Conservation (phyloP, 306 rosid species). For the Medicago ruthenica region DNA sequence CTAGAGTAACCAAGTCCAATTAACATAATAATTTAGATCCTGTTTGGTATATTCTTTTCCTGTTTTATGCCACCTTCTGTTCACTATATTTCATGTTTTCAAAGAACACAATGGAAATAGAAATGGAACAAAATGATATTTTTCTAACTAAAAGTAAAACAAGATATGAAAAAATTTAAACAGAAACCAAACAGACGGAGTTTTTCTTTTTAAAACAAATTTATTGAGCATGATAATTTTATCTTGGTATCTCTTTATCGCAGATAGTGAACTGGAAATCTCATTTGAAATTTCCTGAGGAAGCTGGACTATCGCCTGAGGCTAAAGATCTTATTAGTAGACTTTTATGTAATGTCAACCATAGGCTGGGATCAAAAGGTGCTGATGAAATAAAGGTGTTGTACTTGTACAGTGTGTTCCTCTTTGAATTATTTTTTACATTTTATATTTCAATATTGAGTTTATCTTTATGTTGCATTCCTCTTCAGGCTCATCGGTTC, state of each 20-base stretch:
- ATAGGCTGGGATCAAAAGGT: conserved; percentile 88
- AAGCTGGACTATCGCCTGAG: conserved; percentile 78
- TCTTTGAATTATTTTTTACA: conserved; percentile 57
- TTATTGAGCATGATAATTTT: conserved; percentile 22
- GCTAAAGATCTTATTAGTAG: conserved; percentile 86
- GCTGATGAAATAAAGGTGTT: conserved; percentile 95
- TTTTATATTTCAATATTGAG: conserved; percentile 31
- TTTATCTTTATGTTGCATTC: conserved; percentile 56
- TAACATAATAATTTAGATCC: background rate
- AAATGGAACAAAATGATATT: background rate
- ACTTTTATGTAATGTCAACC: conserved; percentile 86
- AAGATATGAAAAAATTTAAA: background rate
- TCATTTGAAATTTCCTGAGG: conserved; percentile 97
- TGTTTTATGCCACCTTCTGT: background rate
- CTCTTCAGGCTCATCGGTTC: conserved; percentile 79
- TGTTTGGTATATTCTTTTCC: conserved; percentile 2
- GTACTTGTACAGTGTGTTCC: conserved; percentile 71
- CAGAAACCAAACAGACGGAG: background rate
- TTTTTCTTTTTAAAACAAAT: background rate
- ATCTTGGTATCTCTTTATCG: conserved; percentile 34
- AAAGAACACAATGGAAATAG: background rate
- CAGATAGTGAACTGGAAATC: conserved; percentile 98
- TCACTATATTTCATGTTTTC: background rate
- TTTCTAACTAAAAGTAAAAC: conserved; percentile 1
- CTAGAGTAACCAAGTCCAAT: conserved; percentile 25